phyloP scores from a whole-genome alignment of 768 basidiomycete genomes.

The Tubosaeta sp. region DNA sequence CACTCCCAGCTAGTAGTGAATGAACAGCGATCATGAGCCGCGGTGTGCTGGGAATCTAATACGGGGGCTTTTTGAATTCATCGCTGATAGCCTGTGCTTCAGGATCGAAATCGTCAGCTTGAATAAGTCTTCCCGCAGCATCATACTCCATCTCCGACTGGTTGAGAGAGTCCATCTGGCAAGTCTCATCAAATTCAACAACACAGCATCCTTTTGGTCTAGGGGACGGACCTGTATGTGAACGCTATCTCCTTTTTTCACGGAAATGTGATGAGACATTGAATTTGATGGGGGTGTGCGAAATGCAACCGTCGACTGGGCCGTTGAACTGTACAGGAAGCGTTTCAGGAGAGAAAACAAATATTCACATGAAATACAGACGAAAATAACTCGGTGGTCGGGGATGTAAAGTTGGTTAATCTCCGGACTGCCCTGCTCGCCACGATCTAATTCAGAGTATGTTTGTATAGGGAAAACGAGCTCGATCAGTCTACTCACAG shows the following conservation, averaged over 20 bases:
- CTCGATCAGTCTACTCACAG: conserved; percentile 36
- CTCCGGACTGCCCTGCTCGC: conserved; percentile 61
- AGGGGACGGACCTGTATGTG: conserved; percentile 51
- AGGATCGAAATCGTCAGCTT: conserved; percentile 46
- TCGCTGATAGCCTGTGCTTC: conserved; percentile 55
- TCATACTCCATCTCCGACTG: conserved; percentile 50
- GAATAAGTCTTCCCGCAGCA: conserved; percentile 48
- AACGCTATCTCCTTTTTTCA: conserved; percentile 46
- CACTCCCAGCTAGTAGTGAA: too few species aligned
- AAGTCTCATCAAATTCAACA: conserved; percentile 5
- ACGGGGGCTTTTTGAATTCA: conserved; percentile 61
- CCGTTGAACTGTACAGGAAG: conserved; percentile 30
- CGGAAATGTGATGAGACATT: conserved; percentile 20
- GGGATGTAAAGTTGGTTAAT: conserved; percentile 51
- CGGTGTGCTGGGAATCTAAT: conserved; percentile 19
- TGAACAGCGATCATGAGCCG: too few species aligned
- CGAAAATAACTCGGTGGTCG: conserved; percentile 49
- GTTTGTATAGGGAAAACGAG: neutral
- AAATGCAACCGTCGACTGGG: conserved; percentile 59
- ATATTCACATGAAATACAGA: conserved; percentile 30
- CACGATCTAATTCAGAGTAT: conserved; percentile 49
- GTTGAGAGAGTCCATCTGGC: conserved; percentile 66
- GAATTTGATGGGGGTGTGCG: conserved; percentile 35
- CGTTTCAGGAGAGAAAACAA: conserved; percentile 24
- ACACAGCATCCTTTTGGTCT: neutral